These are phyloP conservation scores for Orbilia blumenaviensis DNA, from an alignment of 2,329 filamentous ascomycete genomes.

Conservation along the genomic window DNA sequence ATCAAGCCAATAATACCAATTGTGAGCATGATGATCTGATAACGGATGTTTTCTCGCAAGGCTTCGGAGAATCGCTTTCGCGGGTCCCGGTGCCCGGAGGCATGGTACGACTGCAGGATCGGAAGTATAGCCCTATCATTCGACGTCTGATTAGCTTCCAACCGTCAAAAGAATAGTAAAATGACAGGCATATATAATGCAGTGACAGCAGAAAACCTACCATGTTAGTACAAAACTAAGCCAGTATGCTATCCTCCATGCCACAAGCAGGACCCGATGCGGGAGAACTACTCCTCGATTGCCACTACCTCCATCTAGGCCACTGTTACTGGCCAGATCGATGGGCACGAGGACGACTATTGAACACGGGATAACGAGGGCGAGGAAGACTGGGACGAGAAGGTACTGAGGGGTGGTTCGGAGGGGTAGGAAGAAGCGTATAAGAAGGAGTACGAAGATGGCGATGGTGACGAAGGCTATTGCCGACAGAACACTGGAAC, in stretches of 20 bases:
- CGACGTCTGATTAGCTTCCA: constrained; percentile 23
- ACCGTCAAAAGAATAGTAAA: background rate
- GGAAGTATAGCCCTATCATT: constrained; percentile 72
- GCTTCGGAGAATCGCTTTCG: constrained; percentile 84
- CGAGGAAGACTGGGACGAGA: constrained; percentile 90
- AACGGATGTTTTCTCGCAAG: constrained; percentile 84
- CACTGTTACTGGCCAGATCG: constrained; percentile 86
- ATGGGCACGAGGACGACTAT: constrained; percentile 93
- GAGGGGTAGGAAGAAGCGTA: constrained; percentile 89
- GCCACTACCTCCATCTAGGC: constrained; percentile 70
- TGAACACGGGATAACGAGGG: constrained; percentile 89
- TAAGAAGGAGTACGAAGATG: constrained; percentile 78
- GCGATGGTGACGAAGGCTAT: constrained; percentile 59
- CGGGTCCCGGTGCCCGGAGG: constrained; percentile 89
- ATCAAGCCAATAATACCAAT: constrained; percentile 76
- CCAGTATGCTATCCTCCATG: constrained; percentile 97
- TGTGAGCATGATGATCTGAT: constrained; percentile 81
- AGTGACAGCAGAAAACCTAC: constrained; percentile 64
- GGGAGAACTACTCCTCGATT: constrained; percentile 85
- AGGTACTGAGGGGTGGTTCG: constrained; percentile 91
- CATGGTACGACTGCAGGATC: constrained; percentile 90
- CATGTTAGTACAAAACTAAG: constrained; percentile 94
- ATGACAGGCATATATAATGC: background rate
- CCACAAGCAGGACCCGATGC: constrained; percentile 78
- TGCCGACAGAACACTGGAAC: constrained; percentile 56